Evolutionary conservation across 2,329 filamentous ascomycete genomes (phyloP), one percentile per base, ranked within the genome.

Genomic region (Pseudocercospora cruenta): DNA sequence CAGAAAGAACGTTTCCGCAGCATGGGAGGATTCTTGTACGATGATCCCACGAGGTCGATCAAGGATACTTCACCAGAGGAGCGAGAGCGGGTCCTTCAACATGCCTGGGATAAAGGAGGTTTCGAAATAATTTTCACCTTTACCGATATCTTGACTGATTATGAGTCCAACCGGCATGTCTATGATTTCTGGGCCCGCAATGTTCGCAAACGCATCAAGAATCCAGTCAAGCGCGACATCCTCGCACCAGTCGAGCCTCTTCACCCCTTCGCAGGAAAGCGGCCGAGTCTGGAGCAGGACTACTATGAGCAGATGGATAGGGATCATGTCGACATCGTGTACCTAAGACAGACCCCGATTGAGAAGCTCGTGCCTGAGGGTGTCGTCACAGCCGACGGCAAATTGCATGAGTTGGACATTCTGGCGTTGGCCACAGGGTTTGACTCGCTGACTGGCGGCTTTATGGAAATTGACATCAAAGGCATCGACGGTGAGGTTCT

Each of bases 141-240:
- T 77, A 82, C 82, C 58, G 87, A 90, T 64, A 79, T 80, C 60
- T 65, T 87, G 6, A 74, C 77, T 19, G 75, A 80, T 31, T 51
- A 75, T 0, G 78, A 83, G 10, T 82, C 83, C 1, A 88, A 88
- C 72, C 73, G 79, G 22, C 79, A 81, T 59, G 78, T 80, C 0
- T 88, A 88, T 71, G 77, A 83, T 2, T 88, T 87, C 72, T 88
- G 86, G 85, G 78, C 78, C 1, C 79, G 80, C 65, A 86, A 86
- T 73, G 81, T 81, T 0, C 80, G 84, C 0, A 78, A 75, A 4
- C 80, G 85, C 3, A 80, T 88, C 45, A 74, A 77, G 0, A 84
- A 88, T 62, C 80, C 85, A 0, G 73, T 73, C 26, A 79, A 81
- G 64, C 75, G 80, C n/a, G 83, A 86, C 12, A 66, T 87, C 1